Base-by-base conservation (phyloP, 352 stramenopile genomes). In the Thraustotheca clavata region DNA sequence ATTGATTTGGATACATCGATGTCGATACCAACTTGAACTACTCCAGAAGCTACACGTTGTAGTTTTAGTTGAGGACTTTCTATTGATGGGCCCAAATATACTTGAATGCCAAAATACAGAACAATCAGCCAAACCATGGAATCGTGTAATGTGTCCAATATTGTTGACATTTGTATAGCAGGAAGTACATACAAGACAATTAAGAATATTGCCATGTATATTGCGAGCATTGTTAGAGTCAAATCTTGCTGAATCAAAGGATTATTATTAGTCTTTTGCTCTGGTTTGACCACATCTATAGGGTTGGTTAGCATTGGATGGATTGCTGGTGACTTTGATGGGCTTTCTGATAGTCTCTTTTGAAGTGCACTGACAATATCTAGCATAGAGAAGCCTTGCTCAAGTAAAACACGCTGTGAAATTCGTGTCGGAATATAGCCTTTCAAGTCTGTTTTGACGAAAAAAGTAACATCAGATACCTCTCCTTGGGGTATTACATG, bases 371-470 rank as follows among this genome's bases (percentile, higher is more conserved):
- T 47, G 32, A n/a, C 24, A 3, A 61, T 38, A 14, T 36, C 34
- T 16, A 61, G 29, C 16, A 61, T 61, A 49, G n/a, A 34, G 11
- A 47, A 61, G 24, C 24, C 52, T 61, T 61, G 81, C 34, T 90
- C 81, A 3, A 77, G 67, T 9, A 79, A 77, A 32, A 74, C 79
- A 43, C 86, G 86, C n/a, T 73, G 69, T 24, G 77, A 73, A 38
- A 91, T 78, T 1, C 78, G 79, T 12, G 77, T 69, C 33, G 81
- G 79, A 35, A 91, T 87, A 40, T 40, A 87, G 24, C 81, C 81
- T 52, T 87, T 88, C 16, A 91, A 60, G 52, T 91, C 81, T 8
- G 75, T 85, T 55, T 91, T 87, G 41, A 81, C 61, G 74, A 89
- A 84, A 47, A 76, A 89, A 31, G 73, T 78, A 57, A 91, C 79